phyloP scores from a whole-genome alignment of 495 filamentous ascomycete genomes.

The Neurospora sp. region DNA sequence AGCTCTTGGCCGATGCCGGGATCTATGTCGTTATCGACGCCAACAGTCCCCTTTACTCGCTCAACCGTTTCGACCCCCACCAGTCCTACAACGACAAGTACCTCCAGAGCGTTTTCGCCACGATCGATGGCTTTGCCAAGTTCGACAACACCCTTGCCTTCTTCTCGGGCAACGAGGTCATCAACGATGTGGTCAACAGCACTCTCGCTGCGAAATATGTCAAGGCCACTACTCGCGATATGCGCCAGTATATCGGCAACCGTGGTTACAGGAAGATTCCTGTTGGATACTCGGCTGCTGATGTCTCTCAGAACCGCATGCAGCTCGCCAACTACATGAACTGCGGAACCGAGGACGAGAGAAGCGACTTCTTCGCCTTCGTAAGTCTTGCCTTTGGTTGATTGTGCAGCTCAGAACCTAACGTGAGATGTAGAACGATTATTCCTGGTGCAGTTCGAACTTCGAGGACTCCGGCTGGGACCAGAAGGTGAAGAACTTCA shows the following conservation, averaged over 20 bases:
- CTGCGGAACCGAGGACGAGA: slow-evolving; percentile 77
- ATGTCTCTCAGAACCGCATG: slow-evolving; percentile 75
- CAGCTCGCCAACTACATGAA: slow-evolving; percentile 92
- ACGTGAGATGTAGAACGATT: slow-evolving; percentile 57
- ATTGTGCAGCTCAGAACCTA: neutral
- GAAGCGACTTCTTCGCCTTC: slow-evolving; percentile 93
- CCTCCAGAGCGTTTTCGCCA: slow-evolving; percentile 86
- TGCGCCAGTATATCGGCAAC: slow-evolving; percentile 71
- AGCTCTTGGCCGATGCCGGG: slow-evolving; percentile 64
- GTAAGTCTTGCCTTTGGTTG: slow-evolving; percentile 19
- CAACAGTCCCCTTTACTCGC: slow-evolving; percentile 53
- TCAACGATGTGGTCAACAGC: slow-evolving; percentile 66
- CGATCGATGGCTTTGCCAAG: slow-evolving; percentile 76
- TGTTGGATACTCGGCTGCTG: slow-evolving; percentile 87
- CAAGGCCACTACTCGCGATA: slow-evolving; percentile 88
- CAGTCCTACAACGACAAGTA: slow-evolving; percentile 84
- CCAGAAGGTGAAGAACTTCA: slow-evolving; percentile 85
- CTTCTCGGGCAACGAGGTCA: slow-evolving; percentile 96
- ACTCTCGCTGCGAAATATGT: slow-evolving; percentile 73
- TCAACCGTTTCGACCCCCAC: slow-evolving; percentile 67
- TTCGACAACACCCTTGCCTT: slow-evolving; percentile 89
- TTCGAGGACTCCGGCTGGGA: slow-evolving; percentile 75
- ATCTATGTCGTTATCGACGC: slow-evolving; percentile 86
- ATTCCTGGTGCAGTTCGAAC: slow-evolving; percentile 90
- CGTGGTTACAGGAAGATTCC: slow-evolving; percentile 72